Evolutionary conservation across 768 basidiomycete genomes (phyloP), one percentile per base, ranked within the genome.

Genomic region (Naganishia antarctica): DNA sequence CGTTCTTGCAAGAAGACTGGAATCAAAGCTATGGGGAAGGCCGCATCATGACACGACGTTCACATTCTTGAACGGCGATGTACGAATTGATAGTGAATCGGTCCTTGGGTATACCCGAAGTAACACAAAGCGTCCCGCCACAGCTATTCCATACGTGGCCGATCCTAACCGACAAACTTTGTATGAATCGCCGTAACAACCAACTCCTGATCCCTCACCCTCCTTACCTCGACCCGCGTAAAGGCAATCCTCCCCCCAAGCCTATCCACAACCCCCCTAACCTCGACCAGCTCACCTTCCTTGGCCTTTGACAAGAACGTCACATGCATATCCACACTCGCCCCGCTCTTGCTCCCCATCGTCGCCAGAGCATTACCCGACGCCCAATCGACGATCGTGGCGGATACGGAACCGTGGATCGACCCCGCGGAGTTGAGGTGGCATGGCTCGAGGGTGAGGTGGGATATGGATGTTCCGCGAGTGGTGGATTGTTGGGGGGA

Each of bases 291-390:
- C 32, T 66, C 60, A 1, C 65, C 65, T 1, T 37, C 50, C 43
- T 37, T 57, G 18, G 60, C 60, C 15, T 48, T 45, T 3, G 25
- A 37, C 65, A 66, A 61, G 40, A 66, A 66, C 32, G 60, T 53
- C 49, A 62, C 50, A 43, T 66, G 65, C 65, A 66, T 66, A 50
- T 66, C 65, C 23, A 66, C 60, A 28, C 44, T 48, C 3, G 51
- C 65, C 26, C 65, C 65, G n/a, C 46, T 50, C 31, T 41, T 49
- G 11, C 60, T 49, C 1, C 60, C 50, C 37, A 51, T 51, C 18
- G 65, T 66, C 21, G 65, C 60, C 51, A 66, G 44, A 4, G 65
- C 65, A 31, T 61, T 61, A 2, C 65, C 65, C 26, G 44, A 48
- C 11, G 65, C 57, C 65, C 65, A 66, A 26, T 66, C 65, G 26